A percentile compares a stretch with the other conserved stretches of the same genome.
These are phyloP conservation scores for Baeospora myosura DNA, from an alignment of 1,284 basidiomycete species.

Conservation along the genomic window DNA sequence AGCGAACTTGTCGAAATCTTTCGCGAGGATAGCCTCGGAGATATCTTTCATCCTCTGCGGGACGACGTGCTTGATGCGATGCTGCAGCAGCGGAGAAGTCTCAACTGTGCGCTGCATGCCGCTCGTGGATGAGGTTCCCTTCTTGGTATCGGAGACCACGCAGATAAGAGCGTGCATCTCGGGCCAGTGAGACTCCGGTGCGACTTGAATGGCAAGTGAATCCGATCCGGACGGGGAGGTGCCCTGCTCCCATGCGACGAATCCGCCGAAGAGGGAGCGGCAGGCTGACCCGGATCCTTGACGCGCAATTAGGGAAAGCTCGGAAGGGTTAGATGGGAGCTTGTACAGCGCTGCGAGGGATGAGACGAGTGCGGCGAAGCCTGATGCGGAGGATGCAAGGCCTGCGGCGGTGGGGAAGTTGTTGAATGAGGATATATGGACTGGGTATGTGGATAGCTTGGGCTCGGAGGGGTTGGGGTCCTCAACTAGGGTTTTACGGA, in stretches of 20 bases:
- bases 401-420: conserved; percentile 99
- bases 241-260: conserved; percentile 94
- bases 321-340: conserved; percentile 59
- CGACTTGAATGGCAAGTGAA: conserved; percentile 85
- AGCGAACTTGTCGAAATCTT: conserved; percentile 88
- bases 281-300: conserved; percentile 98
- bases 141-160: conserved; percentile 94
- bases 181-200: conserved; percentile 85
- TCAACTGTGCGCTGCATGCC: conserved; percentile 98
- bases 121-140: conserved; percentile 89
- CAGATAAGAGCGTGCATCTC: conserved; percentile 96
- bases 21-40: conserved; percentile 67
- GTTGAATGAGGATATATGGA: conserved; percentile 93
- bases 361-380: conserved; percentile 90
- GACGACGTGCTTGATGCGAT: conserved; percentile 84
- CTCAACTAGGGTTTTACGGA: conserved; percentile 62
- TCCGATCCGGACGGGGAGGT: conserved; percentile 66
- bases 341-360: conserved; percentile 85
- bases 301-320: conserved; percentile 89
- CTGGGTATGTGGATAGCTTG: conserved; percentile 65
- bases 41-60: conserved; percentile 84
- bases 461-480: conserved; percentile 63
- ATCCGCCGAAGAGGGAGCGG: conserved; percentile 94
- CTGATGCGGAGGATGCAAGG: conserved; percentile 94
- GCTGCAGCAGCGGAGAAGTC: conserved; percentile 83